These are phyloP conservation scores for Ballota nigra DNA, from an alignment of 257 asterid genomes.

Conservation along the genomic window DNA sequence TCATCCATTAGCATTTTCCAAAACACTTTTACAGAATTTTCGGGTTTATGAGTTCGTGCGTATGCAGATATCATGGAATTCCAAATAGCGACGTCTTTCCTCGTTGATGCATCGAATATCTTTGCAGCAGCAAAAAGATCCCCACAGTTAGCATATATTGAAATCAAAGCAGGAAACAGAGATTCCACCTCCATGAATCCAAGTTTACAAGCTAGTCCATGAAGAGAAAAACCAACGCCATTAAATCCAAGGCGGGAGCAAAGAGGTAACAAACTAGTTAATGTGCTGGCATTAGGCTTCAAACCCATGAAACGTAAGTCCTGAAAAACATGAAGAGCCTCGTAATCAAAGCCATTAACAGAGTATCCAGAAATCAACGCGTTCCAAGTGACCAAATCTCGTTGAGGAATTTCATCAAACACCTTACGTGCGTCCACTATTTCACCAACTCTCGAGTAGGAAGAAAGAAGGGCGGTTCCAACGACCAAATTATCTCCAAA, in stretches of 20 bases:
- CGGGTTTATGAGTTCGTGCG: constrained; percentile 33
- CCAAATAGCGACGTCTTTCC: constrained; percentile 40
- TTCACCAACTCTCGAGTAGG: constrained; percentile 45
- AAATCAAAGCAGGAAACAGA: constrained; percentile 52
- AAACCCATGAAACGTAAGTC: constrained; percentile 34
- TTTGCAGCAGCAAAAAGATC: constrained; percentile 39
- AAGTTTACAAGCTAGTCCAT: constrained; percentile 49
- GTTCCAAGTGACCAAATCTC: constrained; percentile 59
- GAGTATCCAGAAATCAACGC: constrained; percentile 67
- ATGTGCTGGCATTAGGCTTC: constrained; percentile 59
- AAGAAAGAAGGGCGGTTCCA: constrained; percentile 48
- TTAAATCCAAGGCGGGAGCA: constrained; percentile 42
- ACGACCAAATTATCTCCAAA: constrained; percentile 48
- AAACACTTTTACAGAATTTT: constrained; percentile 38
- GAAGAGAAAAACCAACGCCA: constrained; percentile 37
- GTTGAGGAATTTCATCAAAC: constrained; percentile 55
- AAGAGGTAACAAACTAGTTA: constrained; percentile 47
- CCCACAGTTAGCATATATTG: constrained; percentile 48
- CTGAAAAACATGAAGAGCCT: constrained; percentile 34
- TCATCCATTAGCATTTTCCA: constrained; percentile 32
- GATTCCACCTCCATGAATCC: constrained; percentile 42
- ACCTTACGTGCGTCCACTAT: constrained; percentile 41
- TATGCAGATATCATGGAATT: constrained; percentile 59
- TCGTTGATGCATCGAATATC: constrained; percentile 31
- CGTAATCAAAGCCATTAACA: constrained; percentile 39